Evolutionary conservation across 2,329 filamentous ascomycete species (phyloP), one percentile per base, ranked within the genome.

Genomic region (Curvularia sp.): DNA sequence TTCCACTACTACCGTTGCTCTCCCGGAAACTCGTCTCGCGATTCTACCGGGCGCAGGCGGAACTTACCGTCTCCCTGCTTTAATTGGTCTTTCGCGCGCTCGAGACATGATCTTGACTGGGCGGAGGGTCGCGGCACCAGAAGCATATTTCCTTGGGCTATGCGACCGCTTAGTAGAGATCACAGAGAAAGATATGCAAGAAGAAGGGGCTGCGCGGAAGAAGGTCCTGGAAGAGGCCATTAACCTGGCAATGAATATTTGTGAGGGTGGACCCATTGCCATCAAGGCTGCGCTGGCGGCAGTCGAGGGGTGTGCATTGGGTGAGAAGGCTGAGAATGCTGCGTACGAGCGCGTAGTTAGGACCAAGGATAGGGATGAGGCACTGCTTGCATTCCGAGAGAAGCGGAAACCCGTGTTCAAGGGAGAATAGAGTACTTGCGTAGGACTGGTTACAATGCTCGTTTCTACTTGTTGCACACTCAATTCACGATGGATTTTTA

Each of bases 31-130:
- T 1, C 85, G 93, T 2, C 85, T 99, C 2, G 95, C 90, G 55
- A 99, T 99, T 75, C 90, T 99, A 64, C 95, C 95, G 3, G 95
- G 95, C 58, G 95, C 94, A 2, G 95, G 95, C 43, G 95, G 94
- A 60, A 98, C 94, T 0, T 92, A 92, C 77, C 89, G 95, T 9
- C 87, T 99, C 0, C 92, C 93, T 1, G 85, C 84, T 8, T 79
- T 99, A 20, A 89, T 99, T 64, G 95, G 95, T 5, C 80, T 90
- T 24, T 83, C 85, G 26, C 88, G 93, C 55, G 95, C 95, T n/a
- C 85, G 93, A 50, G 94, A 99, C 77, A 81, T 98, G 69, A 89
- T 98, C 51, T 82, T 98, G 8, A 98, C 94, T 0, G 95, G 95
- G 3, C 86, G 95, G n/a, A 84, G 92, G 43, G 90, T 99, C 12